Base-by-base conservation (phyloP, 768 basidiomycete species). In the Amyloporia xantha region DNA sequence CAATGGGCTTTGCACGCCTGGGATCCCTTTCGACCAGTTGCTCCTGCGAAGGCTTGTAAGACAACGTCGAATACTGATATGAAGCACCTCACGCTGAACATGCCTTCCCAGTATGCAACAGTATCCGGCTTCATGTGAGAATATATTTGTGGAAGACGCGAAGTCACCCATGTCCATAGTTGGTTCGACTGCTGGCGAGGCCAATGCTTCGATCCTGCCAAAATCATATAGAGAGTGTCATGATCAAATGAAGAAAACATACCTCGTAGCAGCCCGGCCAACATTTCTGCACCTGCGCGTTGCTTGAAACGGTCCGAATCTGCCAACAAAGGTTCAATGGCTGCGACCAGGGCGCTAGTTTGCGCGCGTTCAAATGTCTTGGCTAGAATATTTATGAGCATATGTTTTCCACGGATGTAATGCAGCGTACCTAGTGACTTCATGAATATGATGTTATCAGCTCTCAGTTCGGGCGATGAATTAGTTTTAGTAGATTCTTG, bases 91-190 rank as follows among this genome's bases (percentile, higher is more conserved):
- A 82, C 81, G 53, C 72, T 74, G 59, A 89, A 74, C 24, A 83
- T 69, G 19, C 68, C 72, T 56, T 85, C 84, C 86, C 89, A 92
- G 52, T 87, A 82, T 7, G 70, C 62, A 24, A 88, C 65, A 0
- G 90, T 94, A 59, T 94, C 92, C 39, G 91, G 91, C 55, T 88
- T 89, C 60, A 93, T 86, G 54, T 85, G 82, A 6, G 71, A 66
- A 53, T 84, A 81, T 47, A 92, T 79, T 27, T 70, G 67, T 46
- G 82, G 73, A 28, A 94, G 65, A 40, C 78, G 78, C 28, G 71
- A 64, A 4, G 69, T 67, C 26, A 83, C 68, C 92, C 92, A 95
- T 35, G 66, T 54, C 91, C 88, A 93, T 4, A 94, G 64, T 33
- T 67, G 64, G 42, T 77, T 67, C 23, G 74, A 71, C 30, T 70